A percentile compares a stretch with the other conserved stretches of the same genome.
Conservation (phyloP, 169 alveolate species). For the Plasmodium coatneyi region DNA sequence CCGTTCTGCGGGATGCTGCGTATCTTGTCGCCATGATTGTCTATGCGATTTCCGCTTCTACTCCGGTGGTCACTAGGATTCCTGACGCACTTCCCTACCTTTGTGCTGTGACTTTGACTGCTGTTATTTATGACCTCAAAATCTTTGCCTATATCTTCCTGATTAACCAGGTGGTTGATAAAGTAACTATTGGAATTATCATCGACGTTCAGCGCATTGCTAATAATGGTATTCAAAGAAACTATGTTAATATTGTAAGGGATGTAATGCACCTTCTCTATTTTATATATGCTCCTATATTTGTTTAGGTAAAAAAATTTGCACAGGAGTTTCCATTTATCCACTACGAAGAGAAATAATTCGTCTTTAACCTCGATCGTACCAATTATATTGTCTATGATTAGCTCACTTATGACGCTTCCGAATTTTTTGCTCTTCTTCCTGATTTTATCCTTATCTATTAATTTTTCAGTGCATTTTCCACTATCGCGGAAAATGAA, state of each 20-base stretch:
- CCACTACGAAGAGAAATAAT: slow-evolving; percentile 64
- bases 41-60: background rate
- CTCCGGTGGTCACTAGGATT: background rate
- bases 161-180: slow-evolving; percentile 20
- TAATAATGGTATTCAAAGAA: slow-evolving; percentile 32
- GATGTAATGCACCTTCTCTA: slow-evolving; percentile 63
- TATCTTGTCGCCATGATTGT: background rate
- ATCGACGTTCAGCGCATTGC: slow-evolving; percentile 52
- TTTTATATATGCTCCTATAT: slow-evolving; percentile 68
- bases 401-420: slow-evolving; percentile 46
- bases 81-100: background rate
- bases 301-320: slow-evolving; percentile 62
- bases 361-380: slow-evolving; percentile 36
- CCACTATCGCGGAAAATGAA: slow-evolving; percentile 59
- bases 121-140: slow-evolving; percentile 43
- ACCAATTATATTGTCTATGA: slow-evolving; percentile 63
- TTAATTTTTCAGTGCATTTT: slow-evolving; percentile 55
- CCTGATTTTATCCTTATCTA: slow-evolving; percentile 51
- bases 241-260: slow-evolving; percentile 49
- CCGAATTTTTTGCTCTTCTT: slow-evolving; percentile 64
- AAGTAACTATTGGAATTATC: slow-evolving; percentile 49
- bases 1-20: background rate
- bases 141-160: slow-evolving; percentile 49
- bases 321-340: slow-evolving; percentile 62
- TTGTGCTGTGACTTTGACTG: background rate